These are phyloP conservation scores for Trichoderma lentiforme DNA, from an alignment of 2,329 filamentous ascomycete species.

Conservation along the genomic window DNA sequence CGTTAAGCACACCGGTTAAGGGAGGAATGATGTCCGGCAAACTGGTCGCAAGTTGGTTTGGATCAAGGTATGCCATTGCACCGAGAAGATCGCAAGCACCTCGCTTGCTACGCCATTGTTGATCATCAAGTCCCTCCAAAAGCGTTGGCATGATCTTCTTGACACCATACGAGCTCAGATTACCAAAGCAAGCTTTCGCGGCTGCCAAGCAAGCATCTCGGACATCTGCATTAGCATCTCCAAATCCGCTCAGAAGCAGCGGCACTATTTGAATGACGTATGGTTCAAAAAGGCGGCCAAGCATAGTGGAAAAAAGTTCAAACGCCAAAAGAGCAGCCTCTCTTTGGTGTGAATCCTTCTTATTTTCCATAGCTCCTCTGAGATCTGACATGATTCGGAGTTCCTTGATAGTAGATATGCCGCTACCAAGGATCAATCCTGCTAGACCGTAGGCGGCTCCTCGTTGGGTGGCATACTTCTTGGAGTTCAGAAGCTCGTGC, in stretches of 20 bases:
- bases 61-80: constrained; percentile 97
- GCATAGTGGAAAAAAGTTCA: constrained; percentile 80
- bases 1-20: constrained; percentile 87
- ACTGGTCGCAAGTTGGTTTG: constrained; percentile 87
- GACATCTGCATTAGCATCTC: constrained; percentile 83
- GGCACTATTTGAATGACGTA: constrained; percentile 96
- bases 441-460: constrained; percentile 94
- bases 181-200: constrained; percentile 90
- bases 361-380: constrained; percentile 83
- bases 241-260: constrained; percentile 83
- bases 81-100: constrained; percentile 94
- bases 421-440: constrained; percentile 84
- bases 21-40: constrained; percentile 96
- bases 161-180: constrained; percentile 90
- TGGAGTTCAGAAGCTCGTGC: constrained; percentile 77
- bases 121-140: constrained; percentile 86
- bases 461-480: constrained; percentile 88
- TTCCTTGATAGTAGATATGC: constrained; percentile 76
- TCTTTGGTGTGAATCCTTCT: constrained; percentile 84
- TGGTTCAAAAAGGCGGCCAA: constrained; percentile 88
- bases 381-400: constrained; percentile 82
- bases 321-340: constrained; percentile 88
- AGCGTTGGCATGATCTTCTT: constrained; percentile 91
- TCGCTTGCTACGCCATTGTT: constrained; percentile 98
- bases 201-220: constrained; percentile 90